Conservation (phyloP, 495 filamentous ascomycete genomes). For the Parmelia sp. region DNA sequence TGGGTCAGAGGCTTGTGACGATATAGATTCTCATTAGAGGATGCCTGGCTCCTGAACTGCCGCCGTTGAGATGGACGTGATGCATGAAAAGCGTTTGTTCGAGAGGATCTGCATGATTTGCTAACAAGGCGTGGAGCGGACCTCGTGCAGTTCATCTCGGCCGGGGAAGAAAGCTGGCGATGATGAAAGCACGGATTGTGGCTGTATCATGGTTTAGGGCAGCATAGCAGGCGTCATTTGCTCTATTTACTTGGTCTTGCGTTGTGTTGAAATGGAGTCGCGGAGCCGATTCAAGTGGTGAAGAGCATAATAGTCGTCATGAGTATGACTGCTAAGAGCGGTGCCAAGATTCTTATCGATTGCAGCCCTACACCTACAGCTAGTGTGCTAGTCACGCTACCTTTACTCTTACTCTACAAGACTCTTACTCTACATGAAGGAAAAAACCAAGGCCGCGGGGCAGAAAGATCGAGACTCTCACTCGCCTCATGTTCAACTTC, state of each 20-base stretch:
- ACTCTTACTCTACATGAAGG: too few species aligned
- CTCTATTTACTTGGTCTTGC: background rate
- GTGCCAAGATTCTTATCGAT: background rate
- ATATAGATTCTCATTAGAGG: background rate
- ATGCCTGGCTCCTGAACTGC: background rate
- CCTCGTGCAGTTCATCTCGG: slow-evolving; percentile 12
- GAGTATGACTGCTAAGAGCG: background rate
- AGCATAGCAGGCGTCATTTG: background rate
- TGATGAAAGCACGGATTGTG: too few species aligned
- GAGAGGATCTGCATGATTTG: slow-evolving; percentile 13
- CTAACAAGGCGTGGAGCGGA: slow-evolving; percentile 2
- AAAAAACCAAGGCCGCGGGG: too few species aligned
- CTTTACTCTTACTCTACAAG: too few species aligned
- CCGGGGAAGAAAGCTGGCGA: background rate
- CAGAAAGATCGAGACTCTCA: too few species aligned
- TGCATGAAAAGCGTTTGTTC: slow-evolving; percentile 1
- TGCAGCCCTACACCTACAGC: slow-evolving; percentile 1
- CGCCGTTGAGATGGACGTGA: slow-evolving; percentile 14
- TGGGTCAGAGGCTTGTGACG: background rate
- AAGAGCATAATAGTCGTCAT: too few species aligned
- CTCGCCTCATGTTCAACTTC: too few species aligned
- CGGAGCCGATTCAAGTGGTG: too few species aligned
- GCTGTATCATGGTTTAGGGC: background rate
- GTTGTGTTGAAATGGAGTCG: background rate
- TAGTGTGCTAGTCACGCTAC: too few species aligned